Percentiles rank a stretch among this genome's conserved stretches.
phyloP scores from a whole-genome alignment of 2,329 filamentous ascomycete species.

The Cytospora mali region DNA sequence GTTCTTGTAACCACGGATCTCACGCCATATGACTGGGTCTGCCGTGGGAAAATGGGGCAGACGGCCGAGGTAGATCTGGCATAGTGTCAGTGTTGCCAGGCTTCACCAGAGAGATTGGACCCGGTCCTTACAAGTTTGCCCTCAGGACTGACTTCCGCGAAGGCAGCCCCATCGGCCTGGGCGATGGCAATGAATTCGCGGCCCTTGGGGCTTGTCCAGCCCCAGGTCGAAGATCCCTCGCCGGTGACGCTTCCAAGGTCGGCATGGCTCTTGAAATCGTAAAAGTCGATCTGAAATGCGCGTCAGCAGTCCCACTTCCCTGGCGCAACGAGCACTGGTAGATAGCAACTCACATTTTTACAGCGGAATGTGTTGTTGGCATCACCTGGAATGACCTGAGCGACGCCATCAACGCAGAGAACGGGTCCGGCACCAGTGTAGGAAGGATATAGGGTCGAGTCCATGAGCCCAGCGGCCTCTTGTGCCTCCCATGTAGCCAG shows the following conservation, averaged over 20 bases:
- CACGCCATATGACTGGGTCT: constrained; percentile 42
- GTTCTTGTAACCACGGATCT: constrained; percentile 46
- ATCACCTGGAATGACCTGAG: constrained; percentile 48
- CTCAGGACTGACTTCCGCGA: constrained; percentile 49
- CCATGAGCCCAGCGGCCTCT: constrained; percentile 5
- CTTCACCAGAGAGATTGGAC: too few relatives aligned
- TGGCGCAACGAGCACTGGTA: neutral
- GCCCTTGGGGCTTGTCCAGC: constrained; percentile 51
- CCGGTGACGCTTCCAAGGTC: constrained; percentile 50
- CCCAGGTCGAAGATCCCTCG: constrained; percentile 46
- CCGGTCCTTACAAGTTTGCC: constrained; percentile 41
- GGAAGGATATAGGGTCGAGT: constrained; percentile 7
- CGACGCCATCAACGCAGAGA: constrained; percentile 46
- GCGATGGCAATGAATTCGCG: constrained; percentile 54
- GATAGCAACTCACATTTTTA: constrained; percentile 42
- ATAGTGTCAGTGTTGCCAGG: neutral
- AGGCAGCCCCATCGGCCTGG: constrained; percentile 53
- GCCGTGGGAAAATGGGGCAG: constrained; percentile 44
- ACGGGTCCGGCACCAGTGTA: constrained; percentile 24
- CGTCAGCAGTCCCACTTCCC: neutral
- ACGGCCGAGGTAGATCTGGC: constrained; percentile 46
- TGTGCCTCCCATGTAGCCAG: constrained; percentile 18
- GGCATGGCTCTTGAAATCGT: constrained; percentile 58
- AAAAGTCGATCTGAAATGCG: constrained; percentile 44
- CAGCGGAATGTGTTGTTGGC: constrained; percentile 51